phyloP scores from a whole-genome alignment of 495 filamentous ascomycete genomes.

The Sabuloglossum arenarium region DNA sequence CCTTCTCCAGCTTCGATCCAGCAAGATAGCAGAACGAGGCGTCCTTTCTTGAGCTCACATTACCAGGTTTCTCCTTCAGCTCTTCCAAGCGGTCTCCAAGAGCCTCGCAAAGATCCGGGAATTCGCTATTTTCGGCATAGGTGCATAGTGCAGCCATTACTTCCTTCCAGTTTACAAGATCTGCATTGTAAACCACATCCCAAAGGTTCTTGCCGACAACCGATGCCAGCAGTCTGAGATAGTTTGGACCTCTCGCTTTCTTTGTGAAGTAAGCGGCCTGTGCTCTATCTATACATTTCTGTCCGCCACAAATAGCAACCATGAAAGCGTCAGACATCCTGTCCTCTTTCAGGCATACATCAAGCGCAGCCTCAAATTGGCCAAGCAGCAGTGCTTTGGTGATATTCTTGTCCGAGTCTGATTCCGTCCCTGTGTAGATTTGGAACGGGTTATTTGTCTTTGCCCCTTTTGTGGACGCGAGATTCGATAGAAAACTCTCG shows the following conservation, averaged over 20 bases:
- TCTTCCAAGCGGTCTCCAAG: constrained; percentile 75
- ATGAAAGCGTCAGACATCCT: constrained; percentile 93
- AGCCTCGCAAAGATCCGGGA: constrained; percentile 88
- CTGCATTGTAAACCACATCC: constrained; percentile 94
- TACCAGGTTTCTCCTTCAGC: constrained; percentile 24
- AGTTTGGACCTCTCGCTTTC: constrained; percentile 66
- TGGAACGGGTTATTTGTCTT: constrained; percentile 77
- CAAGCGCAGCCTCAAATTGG: constrained; percentile 74
- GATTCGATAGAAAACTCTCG: constrained; percentile 60
- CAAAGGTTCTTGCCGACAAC: constrained; percentile 92
- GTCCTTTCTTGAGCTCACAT: constrained; percentile 37
- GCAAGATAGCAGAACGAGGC: constrained; percentile 91
- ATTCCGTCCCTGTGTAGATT: constrained; percentile 60
- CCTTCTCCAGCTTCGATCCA: constrained; percentile 93
- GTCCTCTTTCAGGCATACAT: constrained; percentile 69
- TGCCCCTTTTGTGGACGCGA: constrained; percentile 56
- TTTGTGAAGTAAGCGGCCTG: constrained; percentile 80
- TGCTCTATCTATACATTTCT: constrained; percentile 82
- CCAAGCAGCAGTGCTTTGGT: constrained; percentile 76
- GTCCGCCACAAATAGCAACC: constrained; percentile 90
- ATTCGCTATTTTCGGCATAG: constrained; percentile 75
- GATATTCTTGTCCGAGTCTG: constrained; percentile 63
- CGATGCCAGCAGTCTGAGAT: constrained; percentile 74
- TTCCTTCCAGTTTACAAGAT: constrained; percentile 86
- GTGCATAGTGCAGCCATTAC: constrained; percentile 90